phyloP scores from a whole-genome alignment of 2,329 filamentous ascomycete species.

The Balansia obtecta region DNA sequence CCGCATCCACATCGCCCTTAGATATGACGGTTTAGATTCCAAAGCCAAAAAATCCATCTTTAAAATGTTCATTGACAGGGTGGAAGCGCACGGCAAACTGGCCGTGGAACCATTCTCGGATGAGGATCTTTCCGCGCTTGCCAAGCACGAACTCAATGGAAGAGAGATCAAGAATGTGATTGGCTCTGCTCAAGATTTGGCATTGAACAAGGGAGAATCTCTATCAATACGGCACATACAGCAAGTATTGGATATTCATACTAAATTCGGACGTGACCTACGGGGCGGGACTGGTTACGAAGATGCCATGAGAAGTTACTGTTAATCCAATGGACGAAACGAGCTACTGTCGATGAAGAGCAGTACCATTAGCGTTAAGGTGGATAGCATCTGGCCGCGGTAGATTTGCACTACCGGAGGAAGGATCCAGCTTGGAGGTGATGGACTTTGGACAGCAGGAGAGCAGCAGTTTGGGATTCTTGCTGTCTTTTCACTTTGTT shows the following conservation, averaged over 20 bases:
- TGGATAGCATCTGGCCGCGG: too few relatives aligned
- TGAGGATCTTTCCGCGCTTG: conserved; percentile 53
- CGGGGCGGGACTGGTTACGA: conserved; percentile 70
- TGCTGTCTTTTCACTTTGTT: too few relatives aligned
- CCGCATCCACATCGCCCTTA: conserved; percentile 72
- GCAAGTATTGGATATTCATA: conserved; percentile 71
- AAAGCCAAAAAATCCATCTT: conserved; percentile 71
- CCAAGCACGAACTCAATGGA: conserved; percentile 50
- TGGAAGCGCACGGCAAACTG: conserved; percentile 50
- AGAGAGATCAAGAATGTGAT: conserved; percentile 81
- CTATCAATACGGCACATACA: conserved; percentile 70
- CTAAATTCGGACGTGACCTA: conserved; percentile 72
- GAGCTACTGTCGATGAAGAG: not conserved
- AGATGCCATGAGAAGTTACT: conserved; percentile 76
- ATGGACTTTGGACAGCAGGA: too few relatives aligned
- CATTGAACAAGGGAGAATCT: conserved; percentile 58
- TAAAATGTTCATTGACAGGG: conserved; percentile 69
- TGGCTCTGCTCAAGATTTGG: conserved; percentile 69
- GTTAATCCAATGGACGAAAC: conserved; percentile 21
- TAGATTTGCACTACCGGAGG: too few relatives aligned
- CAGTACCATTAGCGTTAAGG: not conserved
- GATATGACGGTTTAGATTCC: conserved; percentile 61
- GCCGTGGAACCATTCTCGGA: conserved; percentile 50
- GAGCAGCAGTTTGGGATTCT: too few relatives aligned
- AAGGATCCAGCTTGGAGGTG: too few relatives aligned